A percentile compares a stretch with the other conserved stretches of the same genome.
Conservation (phyloP, 441 rosid genomes). For the Capsella rubella region DNA sequence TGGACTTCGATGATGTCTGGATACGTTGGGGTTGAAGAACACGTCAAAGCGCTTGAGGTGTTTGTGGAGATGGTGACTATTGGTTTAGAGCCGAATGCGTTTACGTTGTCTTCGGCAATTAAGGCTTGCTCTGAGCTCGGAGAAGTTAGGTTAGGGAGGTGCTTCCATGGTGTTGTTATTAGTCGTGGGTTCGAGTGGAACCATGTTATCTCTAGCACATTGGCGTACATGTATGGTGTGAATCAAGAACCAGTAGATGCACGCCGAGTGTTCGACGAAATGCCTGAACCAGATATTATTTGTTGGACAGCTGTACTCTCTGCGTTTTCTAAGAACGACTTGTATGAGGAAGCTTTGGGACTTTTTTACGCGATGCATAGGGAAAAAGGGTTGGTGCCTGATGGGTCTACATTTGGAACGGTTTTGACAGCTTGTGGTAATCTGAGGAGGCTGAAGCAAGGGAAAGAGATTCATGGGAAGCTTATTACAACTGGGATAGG, state of each 20-base stretch:
- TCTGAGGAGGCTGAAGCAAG: conserved; percentile 68
- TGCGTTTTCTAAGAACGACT: conserved; percentile 66
- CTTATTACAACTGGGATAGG: conserved; percentile 55
- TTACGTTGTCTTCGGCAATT: conserved; percentile 67
- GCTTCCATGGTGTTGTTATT: conserved; percentile 72
- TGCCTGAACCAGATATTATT: conserved; percentile 74
- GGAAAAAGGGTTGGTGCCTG: conserved; percentile 55
- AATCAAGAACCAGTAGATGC: conserved; percentile 56
- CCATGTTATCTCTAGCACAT: conserved; percentile 61
- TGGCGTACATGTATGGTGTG: conserved; percentile 79
- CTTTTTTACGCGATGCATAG: conserved; percentile 65
- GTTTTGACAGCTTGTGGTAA: conserved; percentile 84
- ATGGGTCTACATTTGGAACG: conserved; percentile 77
- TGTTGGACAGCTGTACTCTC: conserved; percentile 84
- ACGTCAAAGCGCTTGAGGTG: conserved; percentile 56
- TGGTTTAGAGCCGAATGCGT: conserved; percentile 75
- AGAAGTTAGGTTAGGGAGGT: conserved; percentile 55
- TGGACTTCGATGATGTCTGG: conserved; percentile 89
- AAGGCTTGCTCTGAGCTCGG: conserved; percentile 74
- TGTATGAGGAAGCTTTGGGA: conserved; percentile 58
- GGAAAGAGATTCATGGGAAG: conserved; percentile 78
- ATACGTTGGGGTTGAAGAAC: conserved; percentile 58
- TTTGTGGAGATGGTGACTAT: conserved; percentile 65
- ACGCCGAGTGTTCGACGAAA: conserved; percentile 66
- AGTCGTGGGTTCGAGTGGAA: conserved; percentile 63